Evolutionary conservation across 371 early-diverging fungal genomes (phyloP), one percentile per base, ranked within the genome.

Genomic region (Rhizopus stolonifer): DNA sequence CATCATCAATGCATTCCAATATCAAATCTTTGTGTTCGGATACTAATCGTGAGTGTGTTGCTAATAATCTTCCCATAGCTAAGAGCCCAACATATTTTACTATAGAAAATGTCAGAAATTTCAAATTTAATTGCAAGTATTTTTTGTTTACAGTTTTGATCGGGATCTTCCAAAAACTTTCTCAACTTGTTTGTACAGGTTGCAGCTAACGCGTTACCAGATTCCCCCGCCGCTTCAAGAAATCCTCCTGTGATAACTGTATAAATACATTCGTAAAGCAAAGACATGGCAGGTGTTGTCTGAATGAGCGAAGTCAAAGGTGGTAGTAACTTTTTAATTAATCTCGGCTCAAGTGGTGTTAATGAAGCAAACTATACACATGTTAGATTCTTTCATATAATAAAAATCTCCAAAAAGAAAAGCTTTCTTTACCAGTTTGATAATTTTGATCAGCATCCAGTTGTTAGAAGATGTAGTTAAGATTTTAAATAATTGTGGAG

Each of bases 361-460:
- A 98, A 76, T 3, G 89, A 83, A 2, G 93, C 94, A 81, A 98
- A 96, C 88, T 92, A 68, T 0, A 45, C 8, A 18, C 38, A 19
- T 14, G 46, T 3, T 31, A 14, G 38, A 46, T 45, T 15, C 19
- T n/a, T 17, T 3, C n/a, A n/a, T n/a, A n/a, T n/a, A n/a, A n/a
- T n/a, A n/a, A n/a, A n/a, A n/a, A n/a, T n/a, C n/a, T n/a, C n/a
- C n/a, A n/a, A n/a, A n/a, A n/a, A n/a, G n/a, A n/a, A n/a, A n/a
- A n/a, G 14, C n/a, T 18, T 14, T 39, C 40, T 70, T 54, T 80
- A 90, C 93, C 75, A 98, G 72, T 69, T 98, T 98, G 57, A 96
- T 92, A 22, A 96, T 91, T 63, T 98, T 98, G 72, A 98, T 96
- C 21, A 95, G 80, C 91, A 96, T 95, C 98, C 97, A 98, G 70